phyloP scores from a whole-genome alignment of 192 early-diverging fungal species.

The Chytriomyces confervae region DNA sequence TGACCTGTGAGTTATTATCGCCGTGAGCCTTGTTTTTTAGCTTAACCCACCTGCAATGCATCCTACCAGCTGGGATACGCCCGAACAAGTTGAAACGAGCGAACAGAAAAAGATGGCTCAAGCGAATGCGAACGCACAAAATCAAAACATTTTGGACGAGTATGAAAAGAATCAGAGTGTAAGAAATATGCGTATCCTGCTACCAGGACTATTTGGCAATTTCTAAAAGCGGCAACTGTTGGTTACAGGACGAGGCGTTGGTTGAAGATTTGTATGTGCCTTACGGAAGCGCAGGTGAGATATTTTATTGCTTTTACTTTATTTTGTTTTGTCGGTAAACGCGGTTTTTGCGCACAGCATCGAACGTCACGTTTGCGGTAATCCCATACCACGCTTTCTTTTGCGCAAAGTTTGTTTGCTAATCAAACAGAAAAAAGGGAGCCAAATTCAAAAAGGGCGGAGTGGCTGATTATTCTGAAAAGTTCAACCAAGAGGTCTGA shows the following conservation, averaged over 20 bases:
- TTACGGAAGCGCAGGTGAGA: neutral
- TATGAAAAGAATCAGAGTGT: conserved; percentile 40
- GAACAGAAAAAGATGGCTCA: neutral
- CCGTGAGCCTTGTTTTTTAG: neutral
- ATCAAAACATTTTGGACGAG: conserved; percentile 32
- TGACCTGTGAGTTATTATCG: neutral
- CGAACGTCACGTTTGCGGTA: conserved; percentile 36
- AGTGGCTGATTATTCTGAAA: conserved; percentile 10
- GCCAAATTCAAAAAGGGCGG: conserved; percentile 36
- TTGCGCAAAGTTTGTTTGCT: no score
- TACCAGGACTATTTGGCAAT: no score
- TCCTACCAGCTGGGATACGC: conserved; percentile 21
- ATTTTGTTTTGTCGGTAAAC: no score
- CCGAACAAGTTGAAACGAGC: conserved; percentile 7
- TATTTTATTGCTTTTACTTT: no score
- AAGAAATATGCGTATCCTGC: conserved; percentile 6
- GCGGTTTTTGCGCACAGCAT: neutral
- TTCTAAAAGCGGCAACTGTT: no score
- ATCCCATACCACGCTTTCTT: neutral
- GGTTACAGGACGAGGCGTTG: conserved; percentile 20
- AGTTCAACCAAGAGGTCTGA: conserved; percentile 25
- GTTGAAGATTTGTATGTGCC: conserved; percentile 36
- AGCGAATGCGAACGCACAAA: conserved; percentile 29
- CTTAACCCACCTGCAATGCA: neutral
- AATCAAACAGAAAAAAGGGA: conserved; percentile 4